A percentile compares a stretch with the other conserved stretches of the same genome.
These are phyloP conservation scores for Ploettnerulaceae sp. DNA, from an alignment of 2,329 filamentous ascomycete genomes.

Conservation along the genomic window DNA sequence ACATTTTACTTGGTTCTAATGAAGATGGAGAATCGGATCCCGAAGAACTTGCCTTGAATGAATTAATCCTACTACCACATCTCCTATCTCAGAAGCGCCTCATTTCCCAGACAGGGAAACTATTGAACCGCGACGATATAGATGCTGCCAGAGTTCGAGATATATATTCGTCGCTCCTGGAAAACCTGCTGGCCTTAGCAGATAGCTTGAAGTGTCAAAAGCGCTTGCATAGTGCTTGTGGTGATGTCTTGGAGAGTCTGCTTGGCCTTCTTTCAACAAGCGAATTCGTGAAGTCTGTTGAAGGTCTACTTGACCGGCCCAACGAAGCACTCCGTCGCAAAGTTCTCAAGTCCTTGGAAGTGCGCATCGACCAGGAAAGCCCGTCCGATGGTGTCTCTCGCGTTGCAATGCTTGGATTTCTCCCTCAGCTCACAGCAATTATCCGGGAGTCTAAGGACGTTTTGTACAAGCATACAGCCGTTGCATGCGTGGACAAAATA, in stretches of 20 bases:
- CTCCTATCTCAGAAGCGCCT: constrained; percentile 55
- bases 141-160: constrained; percentile 61
- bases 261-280: constrained; percentile 78
- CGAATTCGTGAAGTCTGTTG: constrained; percentile 85
- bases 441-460: constrained; percentile 68
- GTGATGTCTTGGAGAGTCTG: constrained; percentile 71
- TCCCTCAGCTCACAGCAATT: constrained; percentile 72
- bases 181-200: constrained; percentile 60
- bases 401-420: constrained; percentile 67
- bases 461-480: constrained; percentile 75
- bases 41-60: constrained; percentile 47
- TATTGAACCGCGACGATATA: constrained; percentile 60
- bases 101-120: constrained; percentile 48
- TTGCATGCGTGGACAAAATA: constrained; percentile 88
- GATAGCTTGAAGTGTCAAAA: constrained; percentile 57
- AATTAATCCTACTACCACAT: constrained; percentile 52
- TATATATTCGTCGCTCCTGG: constrained; percentile 64
- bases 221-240: constrained; percentile 52
- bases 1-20: constrained; percentile 61
- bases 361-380: constrained; percentile 69
- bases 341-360: constrained; percentile 74
- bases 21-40: constrained; percentile 42
- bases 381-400: constrained; percentile 65
- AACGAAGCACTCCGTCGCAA: constrained; percentile 73
- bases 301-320: constrained; percentile 71